Evolutionary conservation across 2,329 filamentous ascomycete species (phyloP).

Genomic region (Ramularia collo-cygni): DNA sequence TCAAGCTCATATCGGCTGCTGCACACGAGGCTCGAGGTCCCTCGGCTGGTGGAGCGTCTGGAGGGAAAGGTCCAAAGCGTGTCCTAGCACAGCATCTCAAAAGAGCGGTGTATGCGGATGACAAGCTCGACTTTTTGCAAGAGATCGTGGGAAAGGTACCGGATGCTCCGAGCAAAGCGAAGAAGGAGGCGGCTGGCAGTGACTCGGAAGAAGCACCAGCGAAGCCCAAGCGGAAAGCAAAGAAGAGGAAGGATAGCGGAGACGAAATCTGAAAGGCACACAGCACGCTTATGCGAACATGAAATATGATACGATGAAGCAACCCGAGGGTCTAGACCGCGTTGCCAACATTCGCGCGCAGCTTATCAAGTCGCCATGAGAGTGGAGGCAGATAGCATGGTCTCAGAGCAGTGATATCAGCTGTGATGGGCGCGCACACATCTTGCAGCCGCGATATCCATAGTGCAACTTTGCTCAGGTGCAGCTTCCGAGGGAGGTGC

Average conservation of each 20-base stretch:
- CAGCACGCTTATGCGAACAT: not conserved
- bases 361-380: too few relatives aligned
- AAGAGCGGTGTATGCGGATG: constrained; percentile 76
- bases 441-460: too few relatives aligned
- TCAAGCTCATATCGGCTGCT: constrained; percentile 81
- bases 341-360: too few relatives aligned
- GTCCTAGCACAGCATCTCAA: constrained; percentile 90
- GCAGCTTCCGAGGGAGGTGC: too few relatives aligned
- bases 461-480: too few relatives aligned
- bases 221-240: constrained; percentile 19
- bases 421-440: too few relatives aligned
- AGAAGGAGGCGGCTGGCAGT: constrained; percentile 26
- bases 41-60: constrained; percentile 8
- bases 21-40: constrained; percentile 65
- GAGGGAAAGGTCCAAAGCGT: constrained; percentile 58
- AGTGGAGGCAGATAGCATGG: too few relatives aligned
- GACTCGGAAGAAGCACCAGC: constrained; percentile 21
- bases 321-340: not conserved
- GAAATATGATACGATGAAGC: not conserved
- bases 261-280: constrained; percentile 20
- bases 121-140: constrained; percentile 87
- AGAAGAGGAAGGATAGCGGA: constrained; percentile 24
- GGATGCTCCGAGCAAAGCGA: constrained; percentile 49
- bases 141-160: constrained; percentile 86
- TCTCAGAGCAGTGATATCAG: too few relatives aligned